Conservation (phyloP, 2,329 filamentous ascomycete genomes). For the Calonectria pauciramosa region DNA sequence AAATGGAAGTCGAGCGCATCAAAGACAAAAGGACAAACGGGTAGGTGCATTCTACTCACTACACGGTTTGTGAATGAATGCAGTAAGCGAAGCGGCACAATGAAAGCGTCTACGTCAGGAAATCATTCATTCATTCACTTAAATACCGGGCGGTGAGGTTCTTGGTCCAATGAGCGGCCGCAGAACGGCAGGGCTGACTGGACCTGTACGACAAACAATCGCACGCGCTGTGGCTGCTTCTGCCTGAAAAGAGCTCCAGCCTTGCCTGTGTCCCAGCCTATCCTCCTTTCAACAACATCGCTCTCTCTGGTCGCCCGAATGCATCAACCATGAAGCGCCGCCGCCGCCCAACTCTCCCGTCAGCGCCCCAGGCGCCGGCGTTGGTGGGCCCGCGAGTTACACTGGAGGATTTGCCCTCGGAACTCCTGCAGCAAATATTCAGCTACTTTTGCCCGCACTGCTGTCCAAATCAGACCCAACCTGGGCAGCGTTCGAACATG, state of each 20-base stretch:
- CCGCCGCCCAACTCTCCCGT: neutral
- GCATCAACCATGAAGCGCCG: neutral
- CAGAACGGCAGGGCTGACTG: neutral
- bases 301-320: neutral
- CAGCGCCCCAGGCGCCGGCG: neutral
- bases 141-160: neutral
- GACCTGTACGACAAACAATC: neutral
- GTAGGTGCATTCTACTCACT: neutral
- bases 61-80: neutral
- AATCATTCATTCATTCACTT: neutral
- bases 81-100: neutral
- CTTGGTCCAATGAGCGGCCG: neutral
- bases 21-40: neutral
- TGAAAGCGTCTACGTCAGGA: neutral
- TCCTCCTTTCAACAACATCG: neutral
- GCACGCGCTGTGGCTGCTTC: neutral
- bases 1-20: neutral
- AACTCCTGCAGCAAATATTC: neutral
- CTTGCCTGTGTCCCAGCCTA: neutral
- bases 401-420: neutral
- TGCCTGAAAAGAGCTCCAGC: neutral
- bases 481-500: neutral
- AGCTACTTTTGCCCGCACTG: constrained; percentile 1
- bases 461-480: neutral
- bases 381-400: neutral